Conservation (phyloP, 371 early-diverging fungal genomes). For the Phascolomyces articulosus region DNA sequence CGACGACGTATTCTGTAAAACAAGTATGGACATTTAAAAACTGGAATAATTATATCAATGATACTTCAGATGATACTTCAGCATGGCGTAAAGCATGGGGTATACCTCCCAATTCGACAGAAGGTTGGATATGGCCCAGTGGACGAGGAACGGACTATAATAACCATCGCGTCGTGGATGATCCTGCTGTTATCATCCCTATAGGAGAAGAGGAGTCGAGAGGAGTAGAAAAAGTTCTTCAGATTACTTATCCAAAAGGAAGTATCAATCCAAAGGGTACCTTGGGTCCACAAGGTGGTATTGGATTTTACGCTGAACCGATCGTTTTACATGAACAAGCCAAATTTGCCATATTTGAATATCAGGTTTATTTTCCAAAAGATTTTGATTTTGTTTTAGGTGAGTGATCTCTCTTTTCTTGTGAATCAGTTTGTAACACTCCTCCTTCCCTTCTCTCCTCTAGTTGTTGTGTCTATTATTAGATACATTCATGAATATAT, state of each 20-base stretch:
- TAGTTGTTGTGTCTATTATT: too few relatives aligned
- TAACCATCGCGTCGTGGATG: slow-evolving; percentile 32
- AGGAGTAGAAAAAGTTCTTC: slow-evolving; percentile 24
- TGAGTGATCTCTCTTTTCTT: neutral
- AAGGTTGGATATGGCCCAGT: slow-evolving; percentile 29
- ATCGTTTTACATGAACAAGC: slow-evolving; percentile 27
- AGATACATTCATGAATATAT: too few relatives aligned
- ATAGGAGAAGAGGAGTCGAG: too few relatives aligned
- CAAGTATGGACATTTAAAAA: slow-evolving; percentile 1
- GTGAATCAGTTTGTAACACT: neutral
- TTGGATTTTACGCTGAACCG: slow-evolving; percentile 54
- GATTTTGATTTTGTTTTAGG: slow-evolving; percentile 59
- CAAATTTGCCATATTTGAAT: slow-evolving; percentile 40
- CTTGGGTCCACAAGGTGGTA: slow-evolving; percentile 41
- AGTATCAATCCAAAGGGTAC: slow-evolving; percentile 40
- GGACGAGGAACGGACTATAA: slow-evolving; percentile 10
- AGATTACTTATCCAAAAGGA: slow-evolving; percentile 42
- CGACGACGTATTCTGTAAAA: neutral
- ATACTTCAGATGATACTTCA: slow-evolving; percentile 14
- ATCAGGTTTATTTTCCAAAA: slow-evolving; percentile 55
- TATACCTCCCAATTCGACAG: slow-evolving; percentile 11
- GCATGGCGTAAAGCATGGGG: slow-evolving; percentile 24
- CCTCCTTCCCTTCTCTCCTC: too few relatives aligned
- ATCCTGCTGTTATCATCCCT: slow-evolving; percentile 30
- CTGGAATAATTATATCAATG: slow-evolving; percentile 22